Percentiles rank a stretch among this genome's conserved stretches.
Conservation (phyloP, 257 asterid species). For the Schizonepeta tenuifolia region DNA sequence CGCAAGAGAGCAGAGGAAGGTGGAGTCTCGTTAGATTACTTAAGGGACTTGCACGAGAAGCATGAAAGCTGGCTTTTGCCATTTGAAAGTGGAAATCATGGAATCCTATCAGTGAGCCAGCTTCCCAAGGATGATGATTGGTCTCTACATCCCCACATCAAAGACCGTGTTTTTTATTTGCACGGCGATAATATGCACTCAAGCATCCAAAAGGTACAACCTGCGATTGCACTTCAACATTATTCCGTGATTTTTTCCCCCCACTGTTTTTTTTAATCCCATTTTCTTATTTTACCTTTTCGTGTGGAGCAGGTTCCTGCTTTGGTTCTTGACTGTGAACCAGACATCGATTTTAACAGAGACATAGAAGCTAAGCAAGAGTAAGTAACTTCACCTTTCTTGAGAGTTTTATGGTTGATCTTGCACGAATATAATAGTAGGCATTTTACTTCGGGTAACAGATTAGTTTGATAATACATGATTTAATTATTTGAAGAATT, state of each 20-base stretch:
- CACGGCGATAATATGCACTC: slow-evolving; percentile 94
- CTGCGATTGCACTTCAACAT: background rate
- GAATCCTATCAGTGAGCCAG: slow-evolving; percentile 72
- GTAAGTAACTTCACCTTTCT: slow-evolving; percentile 53
- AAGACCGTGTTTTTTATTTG: slow-evolving; percentile 79
- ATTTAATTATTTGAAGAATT: too few relatives aligned
- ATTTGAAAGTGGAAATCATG: slow-evolving; percentile 77
- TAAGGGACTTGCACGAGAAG: slow-evolving; percentile 82
- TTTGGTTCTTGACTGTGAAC: slow-evolving; percentile 96
- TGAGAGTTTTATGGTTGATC: background rate
- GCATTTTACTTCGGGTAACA: background rate
- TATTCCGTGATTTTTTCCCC: background rate
- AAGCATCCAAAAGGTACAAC: slow-evolving; percentile 88
- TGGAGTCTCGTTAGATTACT: slow-evolving; percentile 86
- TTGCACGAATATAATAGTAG: background rate
- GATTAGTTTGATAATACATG: background rate
- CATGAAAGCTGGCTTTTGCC: slow-evolving; percentile 99
- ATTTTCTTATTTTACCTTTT: slow-evolving; percentile 22
- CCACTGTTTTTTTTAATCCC: background rate
- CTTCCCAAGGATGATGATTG: slow-evolving; percentile 59
- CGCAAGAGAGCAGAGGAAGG: slow-evolving; percentile 95
- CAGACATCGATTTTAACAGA: slow-evolving; percentile 85
- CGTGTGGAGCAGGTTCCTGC: slow-evolving; percentile 77
- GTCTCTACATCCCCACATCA: slow-evolving; percentile 70
- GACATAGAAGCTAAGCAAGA: slow-evolving; percentile 86